Conservation (phyloP, 805 yeast species). For the Sugiyamaella qingdaonensis region DNA sequence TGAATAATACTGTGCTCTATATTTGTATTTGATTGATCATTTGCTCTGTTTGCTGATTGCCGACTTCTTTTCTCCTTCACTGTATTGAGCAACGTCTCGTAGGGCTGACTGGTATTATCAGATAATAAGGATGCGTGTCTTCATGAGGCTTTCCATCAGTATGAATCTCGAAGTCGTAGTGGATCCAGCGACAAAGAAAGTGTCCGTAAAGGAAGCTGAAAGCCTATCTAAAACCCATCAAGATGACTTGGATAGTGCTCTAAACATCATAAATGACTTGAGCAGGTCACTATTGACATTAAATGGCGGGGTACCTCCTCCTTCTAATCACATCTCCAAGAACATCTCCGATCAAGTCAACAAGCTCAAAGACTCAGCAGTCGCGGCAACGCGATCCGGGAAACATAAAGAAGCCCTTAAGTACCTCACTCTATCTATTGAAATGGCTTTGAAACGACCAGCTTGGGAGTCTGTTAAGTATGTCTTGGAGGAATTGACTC, state of each 20-base stretch:
- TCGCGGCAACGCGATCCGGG: slow-evolving; percentile 25
- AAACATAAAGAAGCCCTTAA: slow-evolving; percentile 35
- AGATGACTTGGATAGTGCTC: slow-evolving; percentile 22
- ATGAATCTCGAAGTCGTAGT: slow-evolving; percentile 20
- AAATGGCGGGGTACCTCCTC: slow-evolving; percentile 36
- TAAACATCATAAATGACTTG: slow-evolving; percentile 30
- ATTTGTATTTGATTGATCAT: too few species aligned
- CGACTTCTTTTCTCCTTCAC: too few species aligned
- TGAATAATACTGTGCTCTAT: too few species aligned
- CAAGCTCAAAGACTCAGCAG: slow-evolving; percentile 34
- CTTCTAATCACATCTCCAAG: slow-evolving; percentile 28
- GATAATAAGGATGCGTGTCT: neutral
- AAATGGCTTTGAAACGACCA: slow-evolving; percentile 37
- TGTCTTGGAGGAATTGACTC: slow-evolving; percentile 33
- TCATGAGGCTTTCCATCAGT: neutral
- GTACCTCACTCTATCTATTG: slow-evolving; percentile 35
- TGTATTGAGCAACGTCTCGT: too few species aligned
- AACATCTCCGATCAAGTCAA: slow-evolving; percentile 29
- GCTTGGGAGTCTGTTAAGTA: slow-evolving; percentile 36
- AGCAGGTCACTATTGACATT: slow-evolving; percentile 28
- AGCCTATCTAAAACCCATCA: slow-evolving; percentile 14
- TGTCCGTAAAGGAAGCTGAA: slow-evolving; percentile 15
- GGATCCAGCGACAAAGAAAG: slow-evolving; percentile 22
- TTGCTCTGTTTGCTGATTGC: too few species aligned
- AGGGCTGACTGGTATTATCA: too few species aligned